A percentile compares a stretch with the other conserved stretches of the same genome.
These are phyloP conservation scores for Lachancea quebecensis DNA, from an alignment of 805 yeast genomes.

Conservation along the genomic window DNA sequence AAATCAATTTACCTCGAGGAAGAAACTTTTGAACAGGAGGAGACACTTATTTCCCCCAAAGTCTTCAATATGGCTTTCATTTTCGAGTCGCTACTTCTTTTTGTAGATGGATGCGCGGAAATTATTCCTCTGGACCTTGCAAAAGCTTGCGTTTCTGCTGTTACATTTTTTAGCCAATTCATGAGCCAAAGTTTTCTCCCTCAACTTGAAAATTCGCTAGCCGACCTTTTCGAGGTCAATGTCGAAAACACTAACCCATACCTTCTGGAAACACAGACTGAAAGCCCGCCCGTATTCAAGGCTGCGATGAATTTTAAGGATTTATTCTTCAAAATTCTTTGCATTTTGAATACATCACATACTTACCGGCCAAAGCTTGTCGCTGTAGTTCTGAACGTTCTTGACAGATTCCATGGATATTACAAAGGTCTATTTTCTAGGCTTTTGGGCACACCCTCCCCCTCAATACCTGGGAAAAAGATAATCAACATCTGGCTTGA, in stretches of 20 bases:
- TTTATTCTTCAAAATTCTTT: constrained; percentile 22
- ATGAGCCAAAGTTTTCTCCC: constrained; percentile 62
- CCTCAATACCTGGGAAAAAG: constrained; percentile 17
- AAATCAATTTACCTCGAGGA: constrained; percentile 49
- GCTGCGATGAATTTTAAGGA: constrained; percentile 25
- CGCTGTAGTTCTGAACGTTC: constrained; percentile 29
- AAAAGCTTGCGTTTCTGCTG: constrained; percentile 26
- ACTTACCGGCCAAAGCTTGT: constrained; percentile 51
- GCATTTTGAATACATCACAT: constrained; percentile 32
- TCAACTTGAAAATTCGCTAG: constrained; percentile 51
- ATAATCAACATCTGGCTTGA: constrained; percentile 33
- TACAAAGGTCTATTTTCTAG: constrained; percentile 29
- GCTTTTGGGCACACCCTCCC: constrained; percentile 18
- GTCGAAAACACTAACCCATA: constrained; percentile 36
- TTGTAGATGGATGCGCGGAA: constrained; percentile 51
- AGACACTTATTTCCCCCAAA: constrained; percentile 60
- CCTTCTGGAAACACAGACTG: constrained; percentile 30
- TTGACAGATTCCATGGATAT: constrained; percentile 34
- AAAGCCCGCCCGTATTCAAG: constrained; percentile 27
- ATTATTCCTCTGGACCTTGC: constrained; percentile 30
- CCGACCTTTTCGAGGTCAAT: constrained; percentile 43
- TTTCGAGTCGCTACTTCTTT: constrained; percentile 63
- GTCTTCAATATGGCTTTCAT: constrained; percentile 76
- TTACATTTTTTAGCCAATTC: constrained; percentile 51
- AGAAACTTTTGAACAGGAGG: constrained; percentile 52